Evolutionary conservation across 2,329 filamentous ascomycete genomes (phyloP).

Genomic region (Ophiocordyceps unilateralis): DNA sequence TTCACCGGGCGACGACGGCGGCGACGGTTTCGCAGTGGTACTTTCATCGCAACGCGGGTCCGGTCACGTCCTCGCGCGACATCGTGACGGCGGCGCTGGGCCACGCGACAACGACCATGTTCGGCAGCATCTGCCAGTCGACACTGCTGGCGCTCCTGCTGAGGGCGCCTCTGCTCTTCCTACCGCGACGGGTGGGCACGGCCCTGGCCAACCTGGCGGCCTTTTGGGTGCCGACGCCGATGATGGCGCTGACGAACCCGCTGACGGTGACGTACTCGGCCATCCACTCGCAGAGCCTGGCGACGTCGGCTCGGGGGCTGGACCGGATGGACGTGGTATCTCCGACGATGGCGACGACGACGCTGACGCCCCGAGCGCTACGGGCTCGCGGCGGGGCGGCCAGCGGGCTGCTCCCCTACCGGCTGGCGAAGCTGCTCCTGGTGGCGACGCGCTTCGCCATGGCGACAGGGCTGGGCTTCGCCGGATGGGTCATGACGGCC

Average conservation of each 20-base stretch:
- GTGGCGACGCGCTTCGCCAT: constrained; percentile 86
- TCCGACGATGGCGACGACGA: constrained; percentile 56
- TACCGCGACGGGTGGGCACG: constrained; percentile 51
- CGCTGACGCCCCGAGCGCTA: constrained; percentile 39
- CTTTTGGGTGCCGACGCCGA: constrained; percentile 67
- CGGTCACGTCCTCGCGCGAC: constrained; percentile 58
- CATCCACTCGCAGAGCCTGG: constrained; percentile 76
- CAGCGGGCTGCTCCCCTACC: constrained; percentile 60
- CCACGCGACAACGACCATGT: constrained; percentile 72
- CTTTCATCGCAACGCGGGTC: constrained; percentile 76
- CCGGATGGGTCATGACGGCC: constrained; percentile 90
- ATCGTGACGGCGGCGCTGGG: constrained; percentile 69
- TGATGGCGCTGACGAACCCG: constrained; percentile 77
- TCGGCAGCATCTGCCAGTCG: constrained; percentile 82
- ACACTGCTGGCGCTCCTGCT: constrained; percentile 67
- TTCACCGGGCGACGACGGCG: constrained; percentile 81
- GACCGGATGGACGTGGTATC: constrained; percentile 70
- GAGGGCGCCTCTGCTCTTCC: constrained; percentile 66
- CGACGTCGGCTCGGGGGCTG: constrained; percentile 60
- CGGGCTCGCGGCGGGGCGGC: constrained; percentile 21
- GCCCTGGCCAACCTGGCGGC: constrained; percentile 59
- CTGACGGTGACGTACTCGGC: constrained; percentile 83
- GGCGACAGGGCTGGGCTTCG: constrained; percentile 77
- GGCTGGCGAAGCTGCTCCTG: constrained; percentile 77
- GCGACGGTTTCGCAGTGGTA: constrained; percentile 98